Evolutionary conservation across 768 basidiomycete species (phyloP).

Genomic region (Crucibulum laeve): DNA sequence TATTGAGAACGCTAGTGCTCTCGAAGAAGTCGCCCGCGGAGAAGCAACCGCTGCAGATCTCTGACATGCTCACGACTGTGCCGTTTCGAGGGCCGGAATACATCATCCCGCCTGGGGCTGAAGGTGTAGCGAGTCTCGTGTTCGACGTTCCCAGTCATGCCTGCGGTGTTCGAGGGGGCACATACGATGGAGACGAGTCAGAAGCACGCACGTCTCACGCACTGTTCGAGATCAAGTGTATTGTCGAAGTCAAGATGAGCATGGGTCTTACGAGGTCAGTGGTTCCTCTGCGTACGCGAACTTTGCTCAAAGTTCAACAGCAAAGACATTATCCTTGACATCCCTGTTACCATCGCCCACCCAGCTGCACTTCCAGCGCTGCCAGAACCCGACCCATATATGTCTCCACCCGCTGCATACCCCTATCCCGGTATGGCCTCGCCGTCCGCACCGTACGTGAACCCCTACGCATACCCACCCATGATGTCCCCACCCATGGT

Average conservation of each 20-base stretch:
- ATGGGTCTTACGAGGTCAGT: constrained; percentile 70
- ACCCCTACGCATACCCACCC: constrained; percentile 29
- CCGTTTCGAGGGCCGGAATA: constrained; percentile 76
- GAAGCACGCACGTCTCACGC: constrained; percentile 24
- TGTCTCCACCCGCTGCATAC: constrained; percentile 14
- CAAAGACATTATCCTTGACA: constrained; percentile 62
- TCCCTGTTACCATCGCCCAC: constrained; percentile 65
- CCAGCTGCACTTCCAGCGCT: constrained; percentile 47
- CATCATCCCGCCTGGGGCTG: constrained; percentile 64
- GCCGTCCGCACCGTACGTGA: constrained; percentile 15
- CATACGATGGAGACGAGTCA: constrained; percentile 48
- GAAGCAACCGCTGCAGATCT: constrained; percentile 52
- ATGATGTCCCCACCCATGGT: constrained; percentile 21
- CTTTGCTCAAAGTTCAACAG: constrained; percentile 29
- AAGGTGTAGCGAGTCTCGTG: constrained; percentile 76
- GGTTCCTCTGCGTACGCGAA: neutral
- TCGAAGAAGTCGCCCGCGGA: constrained; percentile 34
- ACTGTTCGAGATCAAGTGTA: constrained; percentile 68
- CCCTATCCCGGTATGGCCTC: constrained; percentile 13
- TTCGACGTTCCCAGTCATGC: constrained; percentile 73
- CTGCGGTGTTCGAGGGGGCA: constrained; percentile 60
- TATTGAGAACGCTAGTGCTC: constrained; percentile 59
- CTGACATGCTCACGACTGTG: constrained; percentile 65
- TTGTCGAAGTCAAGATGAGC: constrained; percentile 56
- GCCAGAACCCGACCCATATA: constrained; percentile 9